Conservation (phyloP, 169 alveolate species). For the Eimeria necatrix region DNA sequence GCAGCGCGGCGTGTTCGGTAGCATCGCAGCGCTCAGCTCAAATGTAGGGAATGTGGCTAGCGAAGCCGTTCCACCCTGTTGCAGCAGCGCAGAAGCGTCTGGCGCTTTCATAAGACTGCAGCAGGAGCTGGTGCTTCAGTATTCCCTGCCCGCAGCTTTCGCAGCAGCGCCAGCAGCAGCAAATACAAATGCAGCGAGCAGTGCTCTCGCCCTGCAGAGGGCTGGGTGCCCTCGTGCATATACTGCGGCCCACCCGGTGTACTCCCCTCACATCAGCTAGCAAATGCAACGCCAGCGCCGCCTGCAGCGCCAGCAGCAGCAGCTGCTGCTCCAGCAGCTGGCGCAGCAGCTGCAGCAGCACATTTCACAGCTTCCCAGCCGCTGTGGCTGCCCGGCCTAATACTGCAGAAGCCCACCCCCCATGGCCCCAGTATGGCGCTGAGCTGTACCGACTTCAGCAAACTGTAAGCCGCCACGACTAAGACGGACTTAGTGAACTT, state of each 20-base stretch:
- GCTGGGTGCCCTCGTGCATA: too few relatives aligned
- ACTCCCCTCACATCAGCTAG: neutral
- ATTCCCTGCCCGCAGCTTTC: too few relatives aligned
- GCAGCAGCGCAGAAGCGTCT: too few relatives aligned
- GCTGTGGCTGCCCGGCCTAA: too few relatives aligned
- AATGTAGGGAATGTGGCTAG: too few relatives aligned
- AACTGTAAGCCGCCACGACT: neutral
- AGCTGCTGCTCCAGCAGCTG: slow-evolving; percentile 11
- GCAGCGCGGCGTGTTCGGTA: too few relatives aligned
- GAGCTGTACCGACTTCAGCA: neutral
- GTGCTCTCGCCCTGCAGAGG: neutral
- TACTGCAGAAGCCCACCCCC: too few relatives aligned
- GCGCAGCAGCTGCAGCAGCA: slow-evolving; percentile 11
- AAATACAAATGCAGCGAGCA: neutral
- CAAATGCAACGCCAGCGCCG: neutral
- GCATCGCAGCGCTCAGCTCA: too few relatives aligned
- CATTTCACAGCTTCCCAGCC: neutral
- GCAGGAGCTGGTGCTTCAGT: too few relatives aligned
- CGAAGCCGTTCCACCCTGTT: too few relatives aligned
- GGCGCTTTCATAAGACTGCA: too few relatives aligned
- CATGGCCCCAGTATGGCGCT: too few relatives aligned
- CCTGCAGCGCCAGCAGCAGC: neutral
- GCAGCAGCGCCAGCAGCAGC: neutral
- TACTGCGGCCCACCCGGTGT: neutral
- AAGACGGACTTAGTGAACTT: neutral